Evolutionary conservation across 2,329 filamentous ascomycete species (phyloP).

Genomic region (Hypoxylon sp.): DNA sequence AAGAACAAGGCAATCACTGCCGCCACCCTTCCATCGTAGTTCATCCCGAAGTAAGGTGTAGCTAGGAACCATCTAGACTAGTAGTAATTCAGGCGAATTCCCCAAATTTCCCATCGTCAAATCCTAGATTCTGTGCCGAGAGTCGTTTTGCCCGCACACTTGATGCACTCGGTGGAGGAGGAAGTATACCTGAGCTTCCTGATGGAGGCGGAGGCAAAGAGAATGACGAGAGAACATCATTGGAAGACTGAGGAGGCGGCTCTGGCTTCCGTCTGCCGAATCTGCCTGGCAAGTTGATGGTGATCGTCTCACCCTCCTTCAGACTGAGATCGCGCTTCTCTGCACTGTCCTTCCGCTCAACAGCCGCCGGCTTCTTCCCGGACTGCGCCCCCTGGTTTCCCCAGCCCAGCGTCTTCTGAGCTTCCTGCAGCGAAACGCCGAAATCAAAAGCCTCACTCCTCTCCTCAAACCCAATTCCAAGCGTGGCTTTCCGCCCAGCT

Average conservation of each 20-base stretch:
- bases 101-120: slow-evolving; percentile 90
- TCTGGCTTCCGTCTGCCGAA: slow-evolving; percentile 65
- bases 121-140: slow-evolving; percentile 77
- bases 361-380: slow-evolving; percentile 55
- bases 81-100: slow-evolving; percentile 71
- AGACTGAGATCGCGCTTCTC: slow-evolving; percentile 84
- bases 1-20: slow-evolving; percentile 14
- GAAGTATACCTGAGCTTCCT: slow-evolving; percentile 63
- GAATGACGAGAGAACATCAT: slow-evolving; percentile 68
- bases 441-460: slow-evolving; percentile 90
- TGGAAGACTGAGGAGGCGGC: slow-evolving; percentile 47
- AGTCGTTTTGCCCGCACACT: slow-evolving; percentile 72
- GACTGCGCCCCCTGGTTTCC: slow-evolving; percentile 59
- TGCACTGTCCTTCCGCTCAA: slow-evolving; percentile 59
- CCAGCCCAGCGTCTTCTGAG: slow-evolving; percentile 77
- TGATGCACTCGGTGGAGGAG: slow-evolving; percentile 76
- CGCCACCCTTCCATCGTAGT: slow-evolving; percentile 9
- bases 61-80: slow-evolving; percentile 54
- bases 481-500: slow-evolving; percentile 79
- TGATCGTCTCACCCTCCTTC: slow-evolving; percentile 92
- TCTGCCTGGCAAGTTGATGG: slow-evolving; percentile 78
- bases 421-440: slow-evolving; percentile 83
- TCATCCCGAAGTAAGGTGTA: slow-evolving; percentile 16
- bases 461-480: slow-evolving; percentile 92
- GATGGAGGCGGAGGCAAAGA: slow-evolving; percentile 80